A percentile compares a stretch with the other conserved stretches of the same genome.
Conservation (phyloP, 2,329 filamentous ascomycete species). For the Fusarium floridanum region DNA sequence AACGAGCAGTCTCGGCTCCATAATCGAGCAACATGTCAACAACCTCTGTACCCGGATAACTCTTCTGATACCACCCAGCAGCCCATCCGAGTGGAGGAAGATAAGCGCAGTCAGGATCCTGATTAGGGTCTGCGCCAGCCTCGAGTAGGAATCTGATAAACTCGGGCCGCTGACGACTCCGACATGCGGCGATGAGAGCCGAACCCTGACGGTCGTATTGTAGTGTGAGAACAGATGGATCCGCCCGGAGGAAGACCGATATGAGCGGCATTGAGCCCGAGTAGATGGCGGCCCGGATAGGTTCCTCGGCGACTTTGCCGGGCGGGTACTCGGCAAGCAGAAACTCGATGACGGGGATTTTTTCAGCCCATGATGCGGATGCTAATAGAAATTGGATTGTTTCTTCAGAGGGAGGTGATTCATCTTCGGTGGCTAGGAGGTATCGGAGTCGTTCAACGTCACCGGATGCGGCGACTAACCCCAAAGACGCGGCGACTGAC, state of each 20-base stretch:
- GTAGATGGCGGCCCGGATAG: conserved; percentile 15
- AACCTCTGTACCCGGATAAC: not conserved
- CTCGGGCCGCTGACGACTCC: conserved; percentile 10
- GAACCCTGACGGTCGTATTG: conserved; percentile 22
- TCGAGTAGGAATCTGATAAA: conserved; percentile 24
- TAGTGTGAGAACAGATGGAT: conserved; percentile 23
- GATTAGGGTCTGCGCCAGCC: conserved; percentile 26
- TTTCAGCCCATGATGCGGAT: not conserved
- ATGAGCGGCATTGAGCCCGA: conserved; percentile 24
- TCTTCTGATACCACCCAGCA: not conserved
- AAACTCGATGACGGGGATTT: conserved; percentile 5
- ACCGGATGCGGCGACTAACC: not conserved
- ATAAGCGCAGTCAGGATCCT: not conserved
- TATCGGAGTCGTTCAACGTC: not conserved
- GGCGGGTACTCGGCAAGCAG: conserved; percentile 12
- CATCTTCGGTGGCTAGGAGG: not conserved
- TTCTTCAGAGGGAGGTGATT: not conserved
- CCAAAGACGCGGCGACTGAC: not conserved
- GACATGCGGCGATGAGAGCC: conserved; percentile 25
- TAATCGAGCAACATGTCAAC: not conserved
- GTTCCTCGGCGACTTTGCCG: conserved; percentile 9
- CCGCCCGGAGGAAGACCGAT: conserved; percentile 8
- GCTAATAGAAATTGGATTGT: conserved; percentile 7
- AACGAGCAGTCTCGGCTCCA: not conserved
- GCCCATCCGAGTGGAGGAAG: not conserved